Base-by-base conservation (phyloP, 441 rosid species). In the Euphorbia celastroides region DNA sequence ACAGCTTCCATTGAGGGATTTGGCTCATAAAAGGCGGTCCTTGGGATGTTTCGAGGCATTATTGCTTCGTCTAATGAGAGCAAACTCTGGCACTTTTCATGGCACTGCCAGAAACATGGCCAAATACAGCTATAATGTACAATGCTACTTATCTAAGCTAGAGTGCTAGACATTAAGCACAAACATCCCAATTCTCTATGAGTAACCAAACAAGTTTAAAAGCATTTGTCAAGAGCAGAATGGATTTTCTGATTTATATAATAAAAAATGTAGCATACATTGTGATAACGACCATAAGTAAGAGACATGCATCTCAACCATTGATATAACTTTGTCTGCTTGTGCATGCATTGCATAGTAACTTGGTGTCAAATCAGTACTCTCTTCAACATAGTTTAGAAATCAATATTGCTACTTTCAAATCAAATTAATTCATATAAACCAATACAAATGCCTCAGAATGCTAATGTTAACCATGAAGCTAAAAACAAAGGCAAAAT, bases 181-280 rank as follows among this genome's bases (percentile, higher is more conserved):
- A 19, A 48, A 14, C n/a, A 52, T 10, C 31, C 22, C 27, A 34
- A 52, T 65, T 34, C 46, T 13, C 50, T 8, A 54, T 27, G 19
- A 41, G 22, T 11, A 51, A 56, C 28, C 55, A 48, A 38, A 41
- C 10, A 8, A 4, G 13, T 25, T 8, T 30, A 28, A 42, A 69
- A 46, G 62, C 36, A 59, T 20, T 68, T 32, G 59, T 73, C 44
- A 59, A 62, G 42, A 58, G 22, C 67, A 13, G 57, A 60, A 65
- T 28, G 50, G 52, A 31, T 48, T 22, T 38, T 20, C 44, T 7
- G 6, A 31, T 22, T 19, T 5, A 46, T 9, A 12, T 59, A 36
- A 19, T 20, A 26, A 34, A 34, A 4, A 34, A 3, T 3, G 12
- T 38, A 9, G 13, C 44, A 38, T 9, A 7, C 12, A 38, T 14